A percentile compares a stretch with the other conserved stretches of the same genome.
Conservation (phyloP, 2,329 filamentous ascomycete genomes). For the Trichoderma simmonsii region DNA sequence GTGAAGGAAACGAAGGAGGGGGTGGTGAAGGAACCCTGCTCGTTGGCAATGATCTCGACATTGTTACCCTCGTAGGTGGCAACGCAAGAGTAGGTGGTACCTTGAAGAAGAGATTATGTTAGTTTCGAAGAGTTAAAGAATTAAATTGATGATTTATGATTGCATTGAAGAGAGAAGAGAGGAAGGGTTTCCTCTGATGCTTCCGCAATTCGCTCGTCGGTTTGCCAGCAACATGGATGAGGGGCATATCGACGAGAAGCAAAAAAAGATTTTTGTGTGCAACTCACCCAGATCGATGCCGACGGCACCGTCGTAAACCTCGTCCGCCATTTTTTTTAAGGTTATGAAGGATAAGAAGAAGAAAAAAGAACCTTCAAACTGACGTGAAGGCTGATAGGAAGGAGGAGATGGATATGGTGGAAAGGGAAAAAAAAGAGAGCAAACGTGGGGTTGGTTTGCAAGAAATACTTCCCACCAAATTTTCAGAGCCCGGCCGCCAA, state of each 20-base stretch:
- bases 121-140: background rate
- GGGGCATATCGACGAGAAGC: conserved; percentile 14
- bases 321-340: conserved; percentile 75
- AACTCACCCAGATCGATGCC: conserved; percentile 97
- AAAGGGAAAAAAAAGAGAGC: conserved; percentile 24
- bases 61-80: conserved; percentile 99
- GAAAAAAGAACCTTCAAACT: conserved; percentile 21
- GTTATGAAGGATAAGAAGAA: background rate
- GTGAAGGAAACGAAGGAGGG: conserved; percentile 99
- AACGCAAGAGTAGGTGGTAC: conserved; percentile 99
- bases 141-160: background rate
- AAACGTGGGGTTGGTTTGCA: conserved; percentile 37
- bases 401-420: conserved; percentile 23
- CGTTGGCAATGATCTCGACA: conserved; percentile 99
- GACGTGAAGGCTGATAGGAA: conserved; percentile 25
- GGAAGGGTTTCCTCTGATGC: background rate
- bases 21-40: conserved; percentile 98
- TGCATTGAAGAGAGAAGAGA: background rate
- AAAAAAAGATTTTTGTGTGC: background rate
- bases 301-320: conserved; percentile 99
- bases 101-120: conserved; percentile 43
- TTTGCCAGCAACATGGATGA: background rate
- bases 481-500: background rate
- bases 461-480: conserved; percentile 36
- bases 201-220: background rate